Base-by-base conservation (phyloP, 2,329 filamentous ascomycete species). In the Claviceps purpurea region DNA sequence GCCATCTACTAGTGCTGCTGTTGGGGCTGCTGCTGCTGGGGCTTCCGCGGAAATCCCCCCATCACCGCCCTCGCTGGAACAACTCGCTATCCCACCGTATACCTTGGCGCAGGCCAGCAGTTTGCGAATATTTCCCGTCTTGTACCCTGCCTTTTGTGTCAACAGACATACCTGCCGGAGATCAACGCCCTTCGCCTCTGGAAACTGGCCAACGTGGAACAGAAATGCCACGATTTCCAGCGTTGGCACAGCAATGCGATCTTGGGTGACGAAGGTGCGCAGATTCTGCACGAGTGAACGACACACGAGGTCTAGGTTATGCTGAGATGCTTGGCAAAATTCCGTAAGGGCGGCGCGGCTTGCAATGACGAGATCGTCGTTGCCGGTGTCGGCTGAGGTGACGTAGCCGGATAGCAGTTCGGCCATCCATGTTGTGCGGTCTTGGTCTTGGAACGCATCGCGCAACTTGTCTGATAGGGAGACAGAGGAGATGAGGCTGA, bases 201-300 rank as follows among this genome's bases (percentile, higher is more conserved):
- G 71, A 57, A 76, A 72, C 49, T 75, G 64, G 11, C 68, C 75
- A 46, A 71, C 76, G 69, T 90, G 82, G 64, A 94, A 76, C 37
- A 97, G 68, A 60, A 93, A 94, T 0, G 83, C 83, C 1, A 86
- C 63, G 3, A 90, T 77, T 59, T 95, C 88, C 3, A 98, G 72
- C 1, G 85, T 77, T 0, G 90, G 85, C 22, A 93, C 76, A 0
- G 87, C 66, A 44, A 89, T 75, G 30, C 88, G 78, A 60, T 95
- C 89, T 54, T 84, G 73, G 11, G 70, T 72, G 42, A 78, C 70
- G 51, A 74, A 73, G 1, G 64, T 63, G 54, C 70, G 73, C 18
- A 87, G 65, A 51, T 84, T 79, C 16, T 70, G 64, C 0, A 77
- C 57, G 14, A 88, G 67, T 3, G 77, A 73, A 8, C 65, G 59